Evolutionary conservation across 2,329 filamentous ascomycete species (phyloP).

Genomic region (Ceratocystis colombiana): DNA sequence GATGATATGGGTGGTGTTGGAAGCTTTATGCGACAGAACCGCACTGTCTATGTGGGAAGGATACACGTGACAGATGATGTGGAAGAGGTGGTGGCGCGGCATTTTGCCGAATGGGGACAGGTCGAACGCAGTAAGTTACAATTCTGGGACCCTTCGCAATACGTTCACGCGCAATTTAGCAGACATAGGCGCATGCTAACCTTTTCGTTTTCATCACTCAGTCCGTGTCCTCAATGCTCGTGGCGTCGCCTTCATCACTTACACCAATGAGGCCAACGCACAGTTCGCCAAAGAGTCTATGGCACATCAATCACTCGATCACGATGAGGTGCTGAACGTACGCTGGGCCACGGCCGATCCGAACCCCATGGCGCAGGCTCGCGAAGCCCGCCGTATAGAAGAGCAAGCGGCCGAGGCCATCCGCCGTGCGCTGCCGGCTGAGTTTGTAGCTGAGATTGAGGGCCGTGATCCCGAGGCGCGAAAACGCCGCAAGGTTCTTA

Average conservation of each 20-base stretch:
- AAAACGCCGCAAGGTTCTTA: constrained; percentile 83
- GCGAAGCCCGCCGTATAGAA: constrained; percentile 79
- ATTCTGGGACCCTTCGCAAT: neutral
- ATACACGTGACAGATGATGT: constrained; percentile 97
- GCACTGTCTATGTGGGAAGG: constrained; percentile 83
- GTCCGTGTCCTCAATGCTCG: constrained; percentile 74
- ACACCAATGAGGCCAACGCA: constrained; percentile 77
- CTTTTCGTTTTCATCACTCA: constrained; percentile 26
- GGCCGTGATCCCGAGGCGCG: constrained; percentile 76
- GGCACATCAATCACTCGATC: constrained; percentile 85
- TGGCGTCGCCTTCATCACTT: constrained; percentile 92
- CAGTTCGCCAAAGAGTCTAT: constrained; percentile 93
- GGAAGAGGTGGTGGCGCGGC: constrained; percentile 85
- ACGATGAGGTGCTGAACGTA: constrained; percentile 88
- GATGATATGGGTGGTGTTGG: constrained; percentile 98
- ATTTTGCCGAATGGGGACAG: constrained; percentile 95
- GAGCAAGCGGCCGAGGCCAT: constrained; percentile 96
- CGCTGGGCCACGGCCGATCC: constrained; percentile 95
- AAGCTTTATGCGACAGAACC: constrained; percentile 84
- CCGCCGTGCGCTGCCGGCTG: constrained; percentile 71
- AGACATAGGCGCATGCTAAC: neutral
- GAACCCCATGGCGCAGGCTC: constrained; percentile 86
- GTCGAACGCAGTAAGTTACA: constrained; percentile 57
- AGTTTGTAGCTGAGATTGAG: constrained; percentile 89
- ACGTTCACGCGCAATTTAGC: neutral